Percentiles rank a stretch among this genome's conserved stretches.
phyloP scores from a whole-genome alignment of 2,329 filamentous ascomycete genomes.

The Pseudogymnoascus sp. region DNA sequence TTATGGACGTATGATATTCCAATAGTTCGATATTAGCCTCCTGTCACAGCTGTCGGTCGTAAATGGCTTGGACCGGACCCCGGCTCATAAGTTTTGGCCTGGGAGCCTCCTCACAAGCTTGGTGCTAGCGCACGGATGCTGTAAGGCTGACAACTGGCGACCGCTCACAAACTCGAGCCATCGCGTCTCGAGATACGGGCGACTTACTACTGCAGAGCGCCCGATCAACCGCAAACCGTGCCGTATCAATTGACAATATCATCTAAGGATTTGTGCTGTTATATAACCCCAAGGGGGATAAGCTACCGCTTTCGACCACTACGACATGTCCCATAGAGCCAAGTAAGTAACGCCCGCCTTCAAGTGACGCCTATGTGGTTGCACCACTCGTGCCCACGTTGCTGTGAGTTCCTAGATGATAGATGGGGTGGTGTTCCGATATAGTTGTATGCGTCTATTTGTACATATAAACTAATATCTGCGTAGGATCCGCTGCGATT shows the following conservation, averaged over 20 bases:
- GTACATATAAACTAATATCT: slow-evolving; percentile 15
- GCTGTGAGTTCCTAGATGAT: not conserved
- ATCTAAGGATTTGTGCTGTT: not conserved
- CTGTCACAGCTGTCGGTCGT: not conserved
- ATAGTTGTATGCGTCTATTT: not conserved
- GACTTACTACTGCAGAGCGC: not conserved
- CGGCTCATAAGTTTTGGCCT: not conserved
- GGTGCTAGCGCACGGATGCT: slow-evolving; percentile 3
- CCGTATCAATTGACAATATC: slow-evolving; percentile 3
- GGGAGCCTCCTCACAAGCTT: slow-evolving; percentile 3
- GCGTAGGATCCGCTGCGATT: slow-evolving; percentile 25
- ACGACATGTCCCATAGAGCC: slow-evolving; percentile 9
- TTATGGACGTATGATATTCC: not conserved
- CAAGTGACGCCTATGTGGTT: not conserved
- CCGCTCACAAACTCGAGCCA: slow-evolving; percentile 6
- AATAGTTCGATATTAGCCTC: not conserved
- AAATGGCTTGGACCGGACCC: not conserved
- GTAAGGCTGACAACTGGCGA: slow-evolving; percentile 8
- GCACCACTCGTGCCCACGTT: not conserved
- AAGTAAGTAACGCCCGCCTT: not conserved
- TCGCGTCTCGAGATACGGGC: slow-evolving; percentile 6
- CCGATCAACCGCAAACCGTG: not conserved
- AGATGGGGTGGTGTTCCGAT: not conserved
- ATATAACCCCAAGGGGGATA: slow-evolving; percentile 8
- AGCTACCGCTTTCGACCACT: slow-evolving; percentile 7